Conservation (phyloP, 768 basidiomycete species). For the Mycena pura region DNA sequence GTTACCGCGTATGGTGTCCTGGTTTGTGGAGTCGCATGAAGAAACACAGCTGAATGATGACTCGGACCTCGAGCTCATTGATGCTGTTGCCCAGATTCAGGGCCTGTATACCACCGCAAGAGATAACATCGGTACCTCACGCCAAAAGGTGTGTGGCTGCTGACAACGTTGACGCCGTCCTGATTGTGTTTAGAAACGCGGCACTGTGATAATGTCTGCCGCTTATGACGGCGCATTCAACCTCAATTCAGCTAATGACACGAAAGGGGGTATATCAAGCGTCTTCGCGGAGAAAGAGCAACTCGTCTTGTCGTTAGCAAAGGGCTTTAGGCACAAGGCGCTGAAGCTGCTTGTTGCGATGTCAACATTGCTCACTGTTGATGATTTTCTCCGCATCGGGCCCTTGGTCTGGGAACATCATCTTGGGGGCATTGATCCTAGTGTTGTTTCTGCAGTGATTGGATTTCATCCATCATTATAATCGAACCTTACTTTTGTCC, state of each 20-base stretch:
- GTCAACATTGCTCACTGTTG: conserved; percentile 55
- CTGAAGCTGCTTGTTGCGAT: conserved; percentile 70
- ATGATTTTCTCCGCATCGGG: conserved; percentile 59
- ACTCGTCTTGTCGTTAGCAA: conserved; percentile 51
- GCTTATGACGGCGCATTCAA: conserved; percentile 30
- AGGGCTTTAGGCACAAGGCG: conserved; percentile 52
- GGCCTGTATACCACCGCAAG: conserved; percentile 59
- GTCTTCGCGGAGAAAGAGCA: conserved; percentile 45
- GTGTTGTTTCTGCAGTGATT: conserved; percentile 58
- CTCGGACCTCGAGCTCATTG: conserved; percentile 49
- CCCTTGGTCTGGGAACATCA: conserved; percentile 65
- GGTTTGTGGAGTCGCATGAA: conserved; percentile 48
- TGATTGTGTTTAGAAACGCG: conserved; percentile 45
- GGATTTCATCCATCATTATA: background rate
- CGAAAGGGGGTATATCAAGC: conserved; percentile 39
- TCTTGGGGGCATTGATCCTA: conserved; percentile 49
- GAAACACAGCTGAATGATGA: conserved; percentile 47
- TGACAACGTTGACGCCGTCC: conserved; percentile 27
- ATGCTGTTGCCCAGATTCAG: conserved; percentile 50
- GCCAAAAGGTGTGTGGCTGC: conserved; percentile 45
- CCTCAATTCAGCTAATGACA: conserved; percentile 17
- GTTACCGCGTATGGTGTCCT: conserved; percentile 50
- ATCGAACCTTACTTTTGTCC: background rate
- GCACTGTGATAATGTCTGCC: conserved; percentile 47
- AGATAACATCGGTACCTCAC: conserved; percentile 49